Evolutionary conservation across 805 yeast species (phyloP), one percentile per base, ranked within the genome.

Genomic region (Debaryomyces castellii): DNA sequence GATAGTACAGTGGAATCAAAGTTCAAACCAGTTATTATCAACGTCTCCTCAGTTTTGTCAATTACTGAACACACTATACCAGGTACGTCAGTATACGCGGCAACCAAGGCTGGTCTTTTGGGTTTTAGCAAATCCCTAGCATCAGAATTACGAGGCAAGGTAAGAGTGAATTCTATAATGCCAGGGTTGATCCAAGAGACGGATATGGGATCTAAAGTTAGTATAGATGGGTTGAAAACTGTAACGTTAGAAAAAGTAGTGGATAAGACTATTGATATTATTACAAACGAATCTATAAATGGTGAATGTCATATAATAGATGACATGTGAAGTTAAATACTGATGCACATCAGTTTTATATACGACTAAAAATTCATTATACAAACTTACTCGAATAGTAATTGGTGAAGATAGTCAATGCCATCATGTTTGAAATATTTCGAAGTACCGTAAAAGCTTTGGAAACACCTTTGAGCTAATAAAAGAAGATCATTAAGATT

Each of bases 181-280:
- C 94, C 96, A 0, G 92, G 92, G 0, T 64, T 87, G 24, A 71
- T 83, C 1, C 66, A 64, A 5, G 85, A 78, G 21, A 88, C 96
- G 0, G 86, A 78, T 3, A 87, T 89, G 82, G 84, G 83, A 0
- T 45, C 60, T 7, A 47, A 51, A 1, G 76, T 59, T 2, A 54
- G 54, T 2, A 39, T 62, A 8, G 57, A 55, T 18, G 52, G 49
- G 12, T 40, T 66, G 5, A 50, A 55, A 2, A 43, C 52, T 4
- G 64, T 69, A 1, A 24, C 61, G 3, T 45, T 70, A 40, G 52
- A 53, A 2, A 51, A 39, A 9, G 76, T 70, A n/a, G 64, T 63
- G 3, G 48, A 59, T 2, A 57, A 58, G n/a, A 49, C 53, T 1
- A 39, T 62, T n/a, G 46, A 51, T 2, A 45, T 62, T 0, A 55